These are phyloP conservation scores for Candida odintsovae DNA, from an alignment of 805 yeast genomes.

Conservation along the genomic window DNA sequence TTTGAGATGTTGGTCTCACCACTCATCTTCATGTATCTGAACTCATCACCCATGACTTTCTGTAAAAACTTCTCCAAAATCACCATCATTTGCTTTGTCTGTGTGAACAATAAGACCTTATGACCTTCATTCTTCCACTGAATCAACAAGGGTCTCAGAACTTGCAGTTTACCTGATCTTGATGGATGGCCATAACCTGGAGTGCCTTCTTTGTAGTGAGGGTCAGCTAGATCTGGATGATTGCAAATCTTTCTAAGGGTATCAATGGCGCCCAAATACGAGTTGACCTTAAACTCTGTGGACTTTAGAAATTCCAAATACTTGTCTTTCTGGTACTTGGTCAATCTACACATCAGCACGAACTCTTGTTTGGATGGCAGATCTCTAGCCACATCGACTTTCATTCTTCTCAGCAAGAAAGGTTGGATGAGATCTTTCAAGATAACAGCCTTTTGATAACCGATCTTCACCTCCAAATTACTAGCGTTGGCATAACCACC, in stretches of 20 bases:
- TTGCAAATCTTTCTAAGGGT: constrained; percentile 88
- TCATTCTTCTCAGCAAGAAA: constrained; percentile 78
- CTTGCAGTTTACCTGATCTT: constrained; percentile 88
- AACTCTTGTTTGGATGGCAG: constrained; percentile 89
- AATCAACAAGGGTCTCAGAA: constrained; percentile 64
- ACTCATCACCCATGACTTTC: constrained; percentile 28
- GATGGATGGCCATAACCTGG: constrained; percentile 47
- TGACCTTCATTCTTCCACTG: constrained; percentile 77
- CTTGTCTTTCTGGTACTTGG: constrained; percentile 65
- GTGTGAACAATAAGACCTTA: constrained; percentile 81
- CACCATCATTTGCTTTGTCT: constrained; percentile 90
- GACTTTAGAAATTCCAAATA: constrained; percentile 73
- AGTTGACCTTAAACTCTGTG: constrained; percentile 68
- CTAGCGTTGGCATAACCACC: constrained; percentile 99
- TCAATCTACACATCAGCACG: constrained; percentile 86
- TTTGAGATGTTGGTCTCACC: constrained; percentile 79
- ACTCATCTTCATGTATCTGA: constrained; percentile 80
- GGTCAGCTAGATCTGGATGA: constrained; percentile 81
- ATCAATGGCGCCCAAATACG: constrained; percentile 87
- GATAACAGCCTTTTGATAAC: constrained; percentile 92
- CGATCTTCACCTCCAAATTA: constrained; percentile 92
- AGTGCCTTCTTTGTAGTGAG: constrained; percentile 27
- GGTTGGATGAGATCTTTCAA: constrained; percentile 86
- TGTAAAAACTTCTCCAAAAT: constrained; percentile 67
- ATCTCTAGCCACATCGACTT: constrained; percentile 92